phyloP scores from a whole-genome alignment of 164 flowering plant species.

The Tinospora cordifolia region DNA sequence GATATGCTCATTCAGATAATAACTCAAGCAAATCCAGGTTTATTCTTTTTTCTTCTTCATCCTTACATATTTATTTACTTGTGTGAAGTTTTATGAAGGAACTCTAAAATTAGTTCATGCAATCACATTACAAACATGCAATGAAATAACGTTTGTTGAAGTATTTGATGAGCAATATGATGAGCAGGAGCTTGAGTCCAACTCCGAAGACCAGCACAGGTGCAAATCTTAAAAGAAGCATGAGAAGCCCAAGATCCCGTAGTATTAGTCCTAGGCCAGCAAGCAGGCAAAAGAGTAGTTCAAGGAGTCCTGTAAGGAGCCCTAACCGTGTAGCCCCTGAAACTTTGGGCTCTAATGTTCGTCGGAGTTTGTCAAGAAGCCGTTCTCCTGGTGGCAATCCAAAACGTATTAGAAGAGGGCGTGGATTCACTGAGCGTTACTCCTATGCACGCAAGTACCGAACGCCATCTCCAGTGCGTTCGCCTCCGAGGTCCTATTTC shows the following conservation, averaged over 20 bases:
- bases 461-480: conserved; percentile 73
- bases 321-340: conserved; percentile 30
- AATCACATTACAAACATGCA: background rate
- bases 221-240: conserved; percentile 28
- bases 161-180: conserved; percentile 21
- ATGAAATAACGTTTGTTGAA: conserved; percentile 2
- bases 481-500: conserved; percentile 34
- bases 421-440: conserved; percentile 73
- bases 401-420: conserved; percentile 75
- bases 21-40: conserved; percentile 50
- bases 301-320: conserved; percentile 30
- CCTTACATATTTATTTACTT: background rate
- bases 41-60: conserved; percentile 8
- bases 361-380: conserved; percentile 36
- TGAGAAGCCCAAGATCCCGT: conserved; percentile 20
- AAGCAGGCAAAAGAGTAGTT: conserved; percentile 17
- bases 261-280: conserved; percentile 26
- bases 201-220: conserved; percentile 35
- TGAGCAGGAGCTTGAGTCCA: conserved; percentile 33
- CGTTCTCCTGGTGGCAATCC: conserved; percentile 27
- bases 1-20: conserved; percentile 21
- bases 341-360: conserved; percentile 27
- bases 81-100: background rate
- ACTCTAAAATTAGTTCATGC: background rate
- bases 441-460: conserved; percentile 73